Base-by-base conservation (phyloP, 2,329 filamentous ascomycete species). In the Pyrenophora tritici-repentis region DNA sequence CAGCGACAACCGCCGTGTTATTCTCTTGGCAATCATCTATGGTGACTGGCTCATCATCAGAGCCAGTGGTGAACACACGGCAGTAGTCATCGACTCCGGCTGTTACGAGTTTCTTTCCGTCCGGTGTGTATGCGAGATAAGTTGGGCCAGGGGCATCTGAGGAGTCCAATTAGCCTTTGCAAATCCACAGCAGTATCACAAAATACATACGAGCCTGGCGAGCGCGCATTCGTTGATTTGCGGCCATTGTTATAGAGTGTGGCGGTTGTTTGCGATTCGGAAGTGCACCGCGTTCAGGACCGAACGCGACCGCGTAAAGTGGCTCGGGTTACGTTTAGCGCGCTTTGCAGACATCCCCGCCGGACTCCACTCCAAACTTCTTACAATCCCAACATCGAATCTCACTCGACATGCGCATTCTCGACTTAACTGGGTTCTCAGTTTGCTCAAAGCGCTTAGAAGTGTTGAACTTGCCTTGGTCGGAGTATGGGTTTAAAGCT, bases 11-110 rank as follows among this genome's bases (percentile, higher is more conserved):
- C 26, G 88, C 86, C 16, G 89, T 81, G 68, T 96, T 96, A 59
- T 90, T 88, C 62, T 97, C 93, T 54, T 89, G 88, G 47, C 88
- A 91, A 58, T 97, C 91, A 71, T 97, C 93, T 49, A 99, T 88
- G 50, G 93, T 96, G 51, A 84, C 86, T 8, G 95, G 94, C 72
- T 99, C 94, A 63, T 91, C 92, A 76, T 96, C 89, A 33, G 89
- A 94, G 53, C 90, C 91, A 12, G 92, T 94, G 61, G 88, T 90
- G 78, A 96, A 99, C 42, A 97, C 84, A 42, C 95, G 89, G 66
- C 96, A 91, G 6, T 90, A 91, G 68, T 95, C 95, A 77, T 97
- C 96, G 52, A 90, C 88, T 58, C 94, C 94, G 54, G 91, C 92
- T 9, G 94, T 97, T 60, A 97, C 85, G 50, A 99, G 82, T 65